Conservation (phyloP, 345 rosid genomes). For the Eucalyptus regnans region DNA sequence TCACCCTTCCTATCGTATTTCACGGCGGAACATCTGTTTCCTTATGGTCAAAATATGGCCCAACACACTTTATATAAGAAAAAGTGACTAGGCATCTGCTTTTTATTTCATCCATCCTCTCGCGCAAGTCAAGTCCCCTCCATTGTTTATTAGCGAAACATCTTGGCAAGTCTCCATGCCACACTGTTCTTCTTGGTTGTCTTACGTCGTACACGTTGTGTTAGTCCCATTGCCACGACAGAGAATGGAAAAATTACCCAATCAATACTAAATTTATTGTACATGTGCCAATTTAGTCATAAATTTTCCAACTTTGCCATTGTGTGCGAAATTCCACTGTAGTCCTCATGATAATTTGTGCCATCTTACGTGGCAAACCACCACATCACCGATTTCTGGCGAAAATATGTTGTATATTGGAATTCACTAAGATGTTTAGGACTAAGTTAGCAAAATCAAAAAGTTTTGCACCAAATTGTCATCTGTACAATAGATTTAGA, state of each 20-base stretch:
- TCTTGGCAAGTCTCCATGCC: neutral
- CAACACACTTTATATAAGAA: rapidly evolving
- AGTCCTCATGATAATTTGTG: neutral
- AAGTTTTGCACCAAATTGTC: rapidly evolving
- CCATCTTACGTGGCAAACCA: rapidly evolving
- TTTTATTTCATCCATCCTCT: neutral
- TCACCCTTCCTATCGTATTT: neutral
- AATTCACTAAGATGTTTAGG: neutral
- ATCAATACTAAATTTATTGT: rapidly evolving
- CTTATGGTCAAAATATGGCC: neutral
- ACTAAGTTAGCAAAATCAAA: rapidly evolving
- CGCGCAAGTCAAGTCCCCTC: neutral
- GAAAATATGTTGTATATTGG: rapidly evolving
- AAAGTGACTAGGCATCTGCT: neutral
- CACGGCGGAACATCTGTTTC: rapidly evolving
- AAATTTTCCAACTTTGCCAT: rapidly evolving
- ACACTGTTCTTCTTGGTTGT: neutral
- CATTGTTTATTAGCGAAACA: neutral
- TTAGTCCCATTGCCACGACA: neutral
- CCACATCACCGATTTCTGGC: rapidly evolving
- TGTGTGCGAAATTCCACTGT: neutral
- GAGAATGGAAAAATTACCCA: neutral
- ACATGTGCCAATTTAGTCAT: rapidly evolving
- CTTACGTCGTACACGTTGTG: rapidly evolving
- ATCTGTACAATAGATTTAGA: rapidly evolving